Conservation (phyloP, 2,329 filamentous ascomycete species). For the Dactylellina parvicollis region DNA sequence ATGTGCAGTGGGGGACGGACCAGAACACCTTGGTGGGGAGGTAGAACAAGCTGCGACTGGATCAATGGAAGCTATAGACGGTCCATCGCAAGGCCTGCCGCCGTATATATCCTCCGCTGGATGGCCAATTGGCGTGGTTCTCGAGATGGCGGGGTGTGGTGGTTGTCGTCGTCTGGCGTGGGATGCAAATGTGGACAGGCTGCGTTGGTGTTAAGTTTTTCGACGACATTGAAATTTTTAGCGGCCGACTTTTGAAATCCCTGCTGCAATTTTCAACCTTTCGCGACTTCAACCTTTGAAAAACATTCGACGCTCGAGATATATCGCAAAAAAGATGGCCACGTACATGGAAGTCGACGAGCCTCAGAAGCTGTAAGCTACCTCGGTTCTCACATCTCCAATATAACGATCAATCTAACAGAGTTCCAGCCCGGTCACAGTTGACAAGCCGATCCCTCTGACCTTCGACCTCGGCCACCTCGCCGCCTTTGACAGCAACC, state of each 20-base stretch:
- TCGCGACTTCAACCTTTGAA: conserved; percentile 6
- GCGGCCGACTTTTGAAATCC: conserved; percentile 9
- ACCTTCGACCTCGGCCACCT: conserved; percentile 91
- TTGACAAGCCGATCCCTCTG: conserved; percentile 86
- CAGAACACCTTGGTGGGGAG: not conserved
- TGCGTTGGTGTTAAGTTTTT: conserved; percentile 48
- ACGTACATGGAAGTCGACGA: conserved; percentile 50
- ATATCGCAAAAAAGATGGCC: conserved; percentile 14
- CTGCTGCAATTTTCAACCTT: conserved; percentile 25
- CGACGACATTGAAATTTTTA: conserved; percentile 16
- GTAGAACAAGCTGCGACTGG: not conserved
- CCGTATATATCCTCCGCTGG: not conserved
- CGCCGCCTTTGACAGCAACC: conserved; percentile 86
- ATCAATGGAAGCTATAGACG: not conserved
- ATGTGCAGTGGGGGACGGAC: not conserved
- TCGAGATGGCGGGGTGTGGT: not conserved
- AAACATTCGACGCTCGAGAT: not conserved
- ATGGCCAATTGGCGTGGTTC: not conserved
- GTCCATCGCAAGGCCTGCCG: conserved; percentile 5
- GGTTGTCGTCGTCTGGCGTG: not conserved
- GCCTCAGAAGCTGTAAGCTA: conserved; percentile 41
- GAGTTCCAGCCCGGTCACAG: conserved; percentile 60
- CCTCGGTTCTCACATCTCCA: not conserved
- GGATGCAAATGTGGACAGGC: not conserved
- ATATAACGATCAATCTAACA: conserved; percentile 10